Evolutionary conservation across 768 basidiomycete species (phyloP), one percentile per base, ranked within the genome.

Genomic region (Mycena olivaceomarginata): DNA sequence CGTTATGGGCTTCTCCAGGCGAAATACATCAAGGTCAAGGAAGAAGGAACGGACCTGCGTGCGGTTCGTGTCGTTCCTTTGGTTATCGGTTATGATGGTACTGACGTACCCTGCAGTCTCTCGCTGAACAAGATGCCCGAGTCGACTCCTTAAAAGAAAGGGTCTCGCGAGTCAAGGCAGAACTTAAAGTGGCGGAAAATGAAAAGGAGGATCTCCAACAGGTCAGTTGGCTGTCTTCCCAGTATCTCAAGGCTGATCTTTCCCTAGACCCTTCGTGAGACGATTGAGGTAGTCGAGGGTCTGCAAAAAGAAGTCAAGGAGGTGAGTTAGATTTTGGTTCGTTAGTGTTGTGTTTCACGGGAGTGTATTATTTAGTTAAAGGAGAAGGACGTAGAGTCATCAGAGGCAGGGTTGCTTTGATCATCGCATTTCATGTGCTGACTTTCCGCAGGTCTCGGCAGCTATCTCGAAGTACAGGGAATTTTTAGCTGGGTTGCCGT

Each of bases 191-290:
- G 25, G 25, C 25, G 2, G 25, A 25, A 25, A 25, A 25, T 25
- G 25, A 25, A 2, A 25, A 25, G 25, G 25, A 25, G 25, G 25
- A 25, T 25, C 25, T 25, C 25, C 25, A 2, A 25, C 25, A 25
- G 25, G 25, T 25, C 25, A 25, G 41, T 59, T 37, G 11, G 22
- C 10, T 40, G 4, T 45, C 20, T 16, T 39, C 18, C 7, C 2
- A 13, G 13, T 31, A 5, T 9, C 5, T 9, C 3, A 10, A 15
- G 25, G 22, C 40, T 7, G 25, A 18, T 39, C 10, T 4, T 43
- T 74, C n/a, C 22, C 1, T 31, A 75, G 74, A 75, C 74, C 10
- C 48, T 68, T 10, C 67, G 63, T 0, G 74, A 75, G 5, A 56
- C 70, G 74, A 70, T 69, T 4, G 68, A 56, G 0, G 0, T 75